Evolutionary conservation across 176 grass and related monocot species (phyloP).

Genomic region (Luzula sylvatica): DNA sequence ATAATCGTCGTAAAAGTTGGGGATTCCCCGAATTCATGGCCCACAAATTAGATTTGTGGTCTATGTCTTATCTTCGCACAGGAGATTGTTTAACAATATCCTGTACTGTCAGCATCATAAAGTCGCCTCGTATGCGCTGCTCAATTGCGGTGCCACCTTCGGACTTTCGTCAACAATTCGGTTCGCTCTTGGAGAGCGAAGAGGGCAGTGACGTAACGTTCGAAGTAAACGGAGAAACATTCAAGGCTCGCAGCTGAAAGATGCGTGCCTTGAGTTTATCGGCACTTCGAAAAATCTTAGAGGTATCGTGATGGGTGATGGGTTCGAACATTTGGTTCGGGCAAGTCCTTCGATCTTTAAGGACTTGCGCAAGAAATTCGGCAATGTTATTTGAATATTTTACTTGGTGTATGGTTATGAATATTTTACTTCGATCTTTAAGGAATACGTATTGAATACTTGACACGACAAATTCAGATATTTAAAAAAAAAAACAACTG

Average conservation of each 20-base stretch:
- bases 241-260: slow-evolving; percentile 27
- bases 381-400: too few species aligned
- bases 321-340: too few species aligned
- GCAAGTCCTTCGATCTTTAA: too few species aligned
- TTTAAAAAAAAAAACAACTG: too few species aligned
- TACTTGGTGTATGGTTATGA: too few species aligned
- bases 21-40: not conserved
- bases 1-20: not conserved
- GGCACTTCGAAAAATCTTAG: slow-evolving; percentile 13
- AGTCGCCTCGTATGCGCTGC: not conserved
- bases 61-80: not conserved
- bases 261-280: slow-evolving; percentile 31
- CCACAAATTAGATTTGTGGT: not conserved
- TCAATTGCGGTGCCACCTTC: not conserved
- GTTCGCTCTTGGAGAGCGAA: not conserved
- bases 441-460: too few species aligned
- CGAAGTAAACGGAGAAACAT: slow-evolving; percentile 2
- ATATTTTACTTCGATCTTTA: too few species aligned
- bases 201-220: slow-evolving; percentile 13
- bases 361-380: too few species aligned
- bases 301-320: not conserved
- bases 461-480: too few species aligned
- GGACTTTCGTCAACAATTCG: not conserved
- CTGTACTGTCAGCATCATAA: slow-evolving; percentile 16
- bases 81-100: slow-evolving; percentile 11